phyloP scores from a whole-genome alignment of 129 eudicot genomes.

The Apium graveolens region DNA sequence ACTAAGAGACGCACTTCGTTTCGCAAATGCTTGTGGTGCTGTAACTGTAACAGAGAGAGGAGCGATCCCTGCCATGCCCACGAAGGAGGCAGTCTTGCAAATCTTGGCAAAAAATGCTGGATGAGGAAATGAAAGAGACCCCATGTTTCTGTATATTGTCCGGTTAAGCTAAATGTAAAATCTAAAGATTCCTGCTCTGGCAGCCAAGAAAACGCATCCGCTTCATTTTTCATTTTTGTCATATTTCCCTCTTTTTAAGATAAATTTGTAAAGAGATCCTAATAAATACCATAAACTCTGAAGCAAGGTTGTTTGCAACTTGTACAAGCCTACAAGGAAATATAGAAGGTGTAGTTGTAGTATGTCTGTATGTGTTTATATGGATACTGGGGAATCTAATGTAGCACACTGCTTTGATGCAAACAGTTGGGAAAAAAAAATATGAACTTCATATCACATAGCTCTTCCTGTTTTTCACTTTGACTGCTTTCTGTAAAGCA shows the following conservation, averaged over 20 bases:
- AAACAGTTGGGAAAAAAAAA: background rate
- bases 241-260: background rate
- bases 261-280: background rate
- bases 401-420: background rate
- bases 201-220: background rate
- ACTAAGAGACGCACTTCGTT: slow-evolving; percentile 61
- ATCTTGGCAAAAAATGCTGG: slow-evolving; percentile 15
- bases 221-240: background rate
- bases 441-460: too few relatives aligned
- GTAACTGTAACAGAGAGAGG: slow-evolving; percentile 40
- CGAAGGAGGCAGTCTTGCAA: slow-evolving; percentile 31
- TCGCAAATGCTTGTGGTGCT: slow-evolving; percentile 70
- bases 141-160: background rate
- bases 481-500: background rate
- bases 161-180: slow-evolving; percentile 2
- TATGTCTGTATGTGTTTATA: background rate
- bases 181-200: background rate
- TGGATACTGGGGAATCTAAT: background rate
- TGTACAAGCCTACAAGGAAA: background rate
- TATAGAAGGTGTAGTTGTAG: background rate
- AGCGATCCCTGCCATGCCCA: slow-evolving; percentile 57
- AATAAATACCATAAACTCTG: background rate
- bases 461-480: background rate
- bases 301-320: background rate
- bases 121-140: background rate